These are phyloP conservation scores for Oryza officinalis DNA, from an alignment of 176 grass and related monocot species.

Conservation along the genomic window DNA sequence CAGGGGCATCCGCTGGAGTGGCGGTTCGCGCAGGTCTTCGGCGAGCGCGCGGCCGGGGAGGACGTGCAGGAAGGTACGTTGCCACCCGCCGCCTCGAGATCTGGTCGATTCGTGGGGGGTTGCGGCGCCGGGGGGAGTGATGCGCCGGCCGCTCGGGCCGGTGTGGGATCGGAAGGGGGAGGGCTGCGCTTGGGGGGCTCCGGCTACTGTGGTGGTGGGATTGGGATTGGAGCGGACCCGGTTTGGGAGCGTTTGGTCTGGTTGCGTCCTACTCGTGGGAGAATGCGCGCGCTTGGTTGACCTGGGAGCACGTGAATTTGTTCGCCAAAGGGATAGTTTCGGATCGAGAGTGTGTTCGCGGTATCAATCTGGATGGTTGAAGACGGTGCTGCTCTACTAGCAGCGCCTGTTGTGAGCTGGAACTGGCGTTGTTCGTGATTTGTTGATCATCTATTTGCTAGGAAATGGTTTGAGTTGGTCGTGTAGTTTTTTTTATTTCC, in stretches of 20 bases:
- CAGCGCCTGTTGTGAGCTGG: not conserved
- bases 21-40: conserved; percentile 93
- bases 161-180: conserved; percentile 1
- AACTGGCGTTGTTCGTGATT: not conserved
- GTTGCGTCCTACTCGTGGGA: conserved; percentile 25
- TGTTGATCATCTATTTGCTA: not conserved
- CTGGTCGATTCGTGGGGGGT: conserved; percentile 39
- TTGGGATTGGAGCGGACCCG: conserved; percentile 31
- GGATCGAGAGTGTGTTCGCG: not conserved
- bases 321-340: not conserved
- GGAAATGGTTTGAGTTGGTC: conserved; percentile 4
- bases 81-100: conserved; percentile 38
- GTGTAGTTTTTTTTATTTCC: not conserved
- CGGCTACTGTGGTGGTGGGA: conserved; percentile 4
- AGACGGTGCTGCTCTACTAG: conserved; percentile 4
- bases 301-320: not conserved
- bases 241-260: conserved; percentile 5
- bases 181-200: not conserved
- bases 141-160: not conserved
- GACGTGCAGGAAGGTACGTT: conserved; percentile 88
- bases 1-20: conserved; percentile 58
- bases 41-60: conserved; percentile 79
- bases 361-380: conserved; percentile 17
- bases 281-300: conserved; percentile 34
- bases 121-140: not conserved